phyloP scores from a whole-genome alignment of 441 rosid genomes.

The Pelargonium cotyledonis region DNA sequence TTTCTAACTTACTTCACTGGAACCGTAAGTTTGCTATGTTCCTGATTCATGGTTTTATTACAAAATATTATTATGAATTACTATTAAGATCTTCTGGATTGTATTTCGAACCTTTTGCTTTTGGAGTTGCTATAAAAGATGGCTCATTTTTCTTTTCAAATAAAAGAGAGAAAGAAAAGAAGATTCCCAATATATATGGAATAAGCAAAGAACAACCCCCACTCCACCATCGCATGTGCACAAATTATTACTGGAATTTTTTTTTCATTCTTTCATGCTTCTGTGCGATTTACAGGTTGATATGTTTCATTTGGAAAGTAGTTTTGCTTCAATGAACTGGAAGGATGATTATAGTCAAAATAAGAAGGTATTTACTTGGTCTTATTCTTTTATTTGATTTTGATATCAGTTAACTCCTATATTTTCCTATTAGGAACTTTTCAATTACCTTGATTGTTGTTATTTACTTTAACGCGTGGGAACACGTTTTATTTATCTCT shows the following conservation, averaged over 20 bases:
- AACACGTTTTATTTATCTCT: no score
- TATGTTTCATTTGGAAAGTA: slow-evolving; percentile 65
- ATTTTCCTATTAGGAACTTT: not conserved
- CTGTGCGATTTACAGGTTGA: slow-evolving; percentile 55
- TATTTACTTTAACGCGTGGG: not conserved
- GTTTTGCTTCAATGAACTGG: slow-evolving; percentile 62
- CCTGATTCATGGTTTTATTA: slow-evolving; percentile 9
- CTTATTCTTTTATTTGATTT: slow-evolving; percentile 11
- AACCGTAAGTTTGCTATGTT: slow-evolving; percentile 59
- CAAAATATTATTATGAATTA: slow-evolving; percentile 5
- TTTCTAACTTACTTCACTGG: slow-evolving; percentile 93
- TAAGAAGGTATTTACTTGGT: slow-evolving; percentile 52
- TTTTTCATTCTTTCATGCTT: slow-evolving; percentile 17
- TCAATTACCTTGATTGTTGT: not conserved
- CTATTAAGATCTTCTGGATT: no score
- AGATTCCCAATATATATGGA: not conserved
- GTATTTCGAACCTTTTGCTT: no score
- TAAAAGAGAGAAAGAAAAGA: no score
- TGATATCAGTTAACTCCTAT: not conserved
- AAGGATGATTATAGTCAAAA: slow-evolving; percentile 63
- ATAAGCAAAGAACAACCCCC: not conserved
- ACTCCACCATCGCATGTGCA: not conserved
- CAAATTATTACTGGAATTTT: slow-evolving; percentile 7
- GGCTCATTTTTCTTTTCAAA: no score
- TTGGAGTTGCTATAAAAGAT: no score